A percentile compares a stretch with the other conserved stretches of the same genome.
Conservation (phyloP, 2,329 filamentous ascomycete genomes). For the Penicillium oxalicum region DNA sequence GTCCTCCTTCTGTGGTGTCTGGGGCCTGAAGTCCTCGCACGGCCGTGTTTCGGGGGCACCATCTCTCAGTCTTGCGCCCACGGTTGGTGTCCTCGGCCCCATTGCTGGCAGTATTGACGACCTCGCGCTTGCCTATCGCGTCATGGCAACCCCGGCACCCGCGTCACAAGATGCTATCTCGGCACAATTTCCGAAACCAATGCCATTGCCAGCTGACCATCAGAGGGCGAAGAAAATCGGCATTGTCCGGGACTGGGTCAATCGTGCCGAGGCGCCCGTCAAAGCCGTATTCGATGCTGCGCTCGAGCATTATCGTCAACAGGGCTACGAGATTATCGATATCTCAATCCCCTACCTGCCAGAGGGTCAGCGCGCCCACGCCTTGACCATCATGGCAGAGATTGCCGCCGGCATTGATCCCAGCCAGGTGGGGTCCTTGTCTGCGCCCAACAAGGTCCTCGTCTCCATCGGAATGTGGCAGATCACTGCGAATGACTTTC, state of each 20-base stretch:
- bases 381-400: conserved; percentile 70
- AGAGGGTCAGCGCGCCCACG: conserved; percentile 71
- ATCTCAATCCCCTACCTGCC: conserved; percentile 53
- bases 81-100: conserved; percentile 65
- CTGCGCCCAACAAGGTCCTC: conserved; percentile 63
- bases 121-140: conserved; percentile 72
- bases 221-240: conserved; percentile 59
- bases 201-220: conserved; percentile 32
- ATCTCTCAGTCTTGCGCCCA: conserved; percentile 53
- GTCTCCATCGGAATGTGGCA: conserved; percentile 56
- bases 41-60: conserved; percentile 60
- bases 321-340: conserved; percentile 41
- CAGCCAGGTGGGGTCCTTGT: conserved; percentile 52
- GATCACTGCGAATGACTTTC: conserved; percentile 62
- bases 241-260: conserved; percentile 63
- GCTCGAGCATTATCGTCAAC: conserved; percentile 48
- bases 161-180: conserved; percentile 50
- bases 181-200: conserved; percentile 53
- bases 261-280: conserved; percentile 60
- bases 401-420: conserved; percentile 49
- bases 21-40: conserved; percentile 74
- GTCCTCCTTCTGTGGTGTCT: conserved; percentile 68
- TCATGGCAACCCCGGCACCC: conserved; percentile 69
- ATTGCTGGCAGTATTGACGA: conserved; percentile 71
- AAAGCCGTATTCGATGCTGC: conserved; percentile 56